Evolutionary conservation across 352 stramenopile species (phyloP).

Genomic region (Phytophthora rubi): DNA sequence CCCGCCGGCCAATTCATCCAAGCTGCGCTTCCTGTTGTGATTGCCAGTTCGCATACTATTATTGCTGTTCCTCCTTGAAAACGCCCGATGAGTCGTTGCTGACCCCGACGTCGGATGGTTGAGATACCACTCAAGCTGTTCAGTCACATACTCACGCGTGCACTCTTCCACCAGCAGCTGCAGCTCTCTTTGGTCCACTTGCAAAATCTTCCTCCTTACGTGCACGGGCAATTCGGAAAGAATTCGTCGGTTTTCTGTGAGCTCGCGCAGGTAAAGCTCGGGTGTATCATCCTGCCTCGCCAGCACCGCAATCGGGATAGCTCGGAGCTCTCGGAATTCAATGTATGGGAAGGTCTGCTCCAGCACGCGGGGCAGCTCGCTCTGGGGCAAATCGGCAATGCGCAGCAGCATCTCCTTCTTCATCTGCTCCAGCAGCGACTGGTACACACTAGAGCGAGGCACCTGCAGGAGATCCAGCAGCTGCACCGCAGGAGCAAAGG

Average conservation of each 20-base stretch:
- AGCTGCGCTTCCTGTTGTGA: constrained; percentile 39
- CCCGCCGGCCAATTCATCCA: constrained; percentile 37
- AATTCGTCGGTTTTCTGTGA: constrained; percentile 85
- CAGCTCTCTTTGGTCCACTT: constrained; percentile 73
- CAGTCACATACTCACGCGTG: constrained; percentile 73
- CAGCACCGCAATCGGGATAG: constrained; percentile 85
- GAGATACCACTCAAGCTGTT: constrained; percentile 74
- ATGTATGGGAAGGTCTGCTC: constrained; percentile 89
- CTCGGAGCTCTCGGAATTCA: constrained; percentile 86
- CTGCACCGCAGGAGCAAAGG: constrained; percentile 65
- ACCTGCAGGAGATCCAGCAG: constrained; percentile 83
- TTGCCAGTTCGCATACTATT: constrained; percentile 21
- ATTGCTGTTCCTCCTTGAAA: constrained; percentile 37
- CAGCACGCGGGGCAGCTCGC: constrained; percentile 71
- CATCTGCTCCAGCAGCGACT: constrained; percentile 73
- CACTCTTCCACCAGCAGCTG: constrained; percentile 79
- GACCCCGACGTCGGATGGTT: constrained; percentile 44
- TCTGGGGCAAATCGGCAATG: constrained; percentile 71
- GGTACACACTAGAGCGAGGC: constrained; percentile 65
- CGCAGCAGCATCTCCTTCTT: constrained; percentile 77
- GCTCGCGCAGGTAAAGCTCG: constrained; percentile 72
- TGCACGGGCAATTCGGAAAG: constrained; percentile 80
- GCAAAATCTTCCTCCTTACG: constrained; percentile 83
- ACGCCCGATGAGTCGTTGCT: constrained; percentile 17
- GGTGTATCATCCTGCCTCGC: constrained; percentile 82